Base-by-base conservation (phyloP, 2,329 filamentous ascomycete genomes). In the Calonectria pseudoreteaudii region DNA sequence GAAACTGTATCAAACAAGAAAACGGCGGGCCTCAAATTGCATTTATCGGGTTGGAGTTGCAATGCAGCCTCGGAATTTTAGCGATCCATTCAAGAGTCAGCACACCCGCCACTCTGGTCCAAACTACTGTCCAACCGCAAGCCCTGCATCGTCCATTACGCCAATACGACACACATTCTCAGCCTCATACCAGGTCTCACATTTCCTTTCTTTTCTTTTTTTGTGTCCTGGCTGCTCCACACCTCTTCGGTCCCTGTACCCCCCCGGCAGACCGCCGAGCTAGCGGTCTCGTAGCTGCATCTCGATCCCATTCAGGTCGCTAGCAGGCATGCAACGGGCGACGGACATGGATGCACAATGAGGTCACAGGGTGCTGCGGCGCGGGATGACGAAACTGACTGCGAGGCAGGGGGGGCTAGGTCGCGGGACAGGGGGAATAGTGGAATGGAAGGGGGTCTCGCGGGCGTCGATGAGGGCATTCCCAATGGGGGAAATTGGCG, bases 301-400 rank as follows among this genome's bases (percentile, higher is more conserved):
- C 60, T 30, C 67, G 41, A 41, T 62, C 53, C 53, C 28, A 47
- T 44, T 52, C n/a, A 30, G 58, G 62, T 66, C 28, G 23, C 60
- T 64, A 47, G 38, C 38, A 64, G 60, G 60, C 28, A 64, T 64
- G 26, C 41, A 62, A 36, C 38, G 52, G 75, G 49, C 64, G 68
- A 34, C 36, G 70, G 34, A 34, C 71, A 31, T 66, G 26, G 26
- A 66, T 78, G 80, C 80, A 77, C 77, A 74, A 82, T 82, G 80
- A 82, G 80, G 80, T 82, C 80, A 82, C 56, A 75, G 20, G 74
- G 71, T 64, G 65, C 36, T 60, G 68, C 62, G 31, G 58, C 26
- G 34, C 75, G 76, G 76, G 77, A 81, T 81, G 79, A 81, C 79
- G 79, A 81, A 73, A 80, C 49, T 20, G 52, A 41, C 44, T 38